Evolutionary conservation across 2,329 filamentous ascomycete species (phyloP).

Genomic region (Dactylellina drechsleri): DNA sequence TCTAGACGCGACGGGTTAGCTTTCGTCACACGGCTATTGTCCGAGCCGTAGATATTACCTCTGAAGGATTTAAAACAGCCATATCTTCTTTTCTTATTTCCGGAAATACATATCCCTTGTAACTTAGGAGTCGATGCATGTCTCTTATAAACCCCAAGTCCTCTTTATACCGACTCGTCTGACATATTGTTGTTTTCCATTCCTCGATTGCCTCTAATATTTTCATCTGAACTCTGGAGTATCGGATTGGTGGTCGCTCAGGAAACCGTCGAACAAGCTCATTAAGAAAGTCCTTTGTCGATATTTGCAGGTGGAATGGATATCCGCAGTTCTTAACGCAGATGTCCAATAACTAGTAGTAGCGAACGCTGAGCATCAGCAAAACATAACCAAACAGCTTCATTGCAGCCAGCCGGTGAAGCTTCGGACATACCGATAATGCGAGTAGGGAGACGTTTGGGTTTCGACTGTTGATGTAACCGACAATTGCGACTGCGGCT

Average conservation of each 20-base stretch:
- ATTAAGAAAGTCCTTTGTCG: conserved; percentile 98
- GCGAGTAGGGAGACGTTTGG: conserved; percentile 92
- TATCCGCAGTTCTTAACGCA: conserved; percentile 99
- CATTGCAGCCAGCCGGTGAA: conserved; percentile 10
- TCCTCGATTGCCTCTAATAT: conserved; percentile 97
- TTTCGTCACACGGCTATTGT: neutral
- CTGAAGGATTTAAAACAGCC: conserved; percentile 93
- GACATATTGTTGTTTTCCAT: conserved; percentile 97
- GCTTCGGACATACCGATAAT: conserved; percentile 69
- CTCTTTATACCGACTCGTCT: conserved; percentile 96
- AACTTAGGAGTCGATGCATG: conserved; percentile 94
- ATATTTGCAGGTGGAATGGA: conserved; percentile 97
- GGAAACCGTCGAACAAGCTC: conserved; percentile 96
- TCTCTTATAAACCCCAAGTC: conserved; percentile 95
- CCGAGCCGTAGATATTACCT: conserved; percentile 63
- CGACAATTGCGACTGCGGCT: conserved; percentile 90
- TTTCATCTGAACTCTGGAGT: conserved; percentile 86
- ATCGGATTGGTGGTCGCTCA: conserved; percentile 86
- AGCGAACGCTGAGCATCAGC: conserved; percentile 36
- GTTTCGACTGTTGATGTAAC: conserved; percentile 95
- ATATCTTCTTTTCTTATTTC: conserved; percentile 93
- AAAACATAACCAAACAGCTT: conserved; percentile 13
- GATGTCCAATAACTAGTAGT: conserved; percentile 82
- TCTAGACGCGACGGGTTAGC: conserved; percentile 67
- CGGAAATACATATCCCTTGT: conserved; percentile 96